Evolutionary conservation across 495 filamentous ascomycete genomes (phyloP), one percentile per base, ranked within the genome.

Genomic region (Penicillium herquei): DNA sequence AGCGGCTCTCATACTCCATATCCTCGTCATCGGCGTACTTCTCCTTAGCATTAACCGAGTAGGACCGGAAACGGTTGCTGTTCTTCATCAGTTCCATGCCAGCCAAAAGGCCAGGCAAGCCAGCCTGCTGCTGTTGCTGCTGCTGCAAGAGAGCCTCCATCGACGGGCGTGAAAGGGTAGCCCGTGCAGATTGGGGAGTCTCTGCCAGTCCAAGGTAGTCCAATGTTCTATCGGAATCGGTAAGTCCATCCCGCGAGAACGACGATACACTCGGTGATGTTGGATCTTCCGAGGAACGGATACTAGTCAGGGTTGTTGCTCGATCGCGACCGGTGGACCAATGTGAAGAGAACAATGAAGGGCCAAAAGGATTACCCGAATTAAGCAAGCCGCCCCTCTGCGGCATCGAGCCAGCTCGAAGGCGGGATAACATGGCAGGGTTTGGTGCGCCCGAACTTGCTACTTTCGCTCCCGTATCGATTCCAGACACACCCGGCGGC

Each of bases 1-100:
- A 86, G 21, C 71, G 68, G 55, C 62, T 74, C 49, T 78, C 76
- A 54, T 91, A 86, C 39, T 92, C 90, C 14, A 95, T 88, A 21
- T 97, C 93, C 57, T 96, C 91, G 53, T 96, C 92, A 64, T 89
- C 87, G 0, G 89, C 94, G 64, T 98, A 98, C 72, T 95, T 96
- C 68, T 97, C 94, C 70, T 95, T 97, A 39, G 95, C 94, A 70
- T 98, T 98, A 45, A 98, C 94, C 17, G 94, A 98, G 69, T 96
- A 98, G 31, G 94, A 98, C 14, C 94, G 85, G 72, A 97, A 91
- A 43, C 94, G 83, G 70, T 88, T 98, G 51, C 88, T 81, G 56
- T 85, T 91, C 69, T 87, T 90, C 58, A 84, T 86, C 62, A 90
- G 83, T 45, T 84, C 84, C 63, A 94, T 75, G 55, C 89, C 89